Base-by-base conservation (phyloP, 352 stramenopile genomes). In the Phytophthora sp. region DNA sequence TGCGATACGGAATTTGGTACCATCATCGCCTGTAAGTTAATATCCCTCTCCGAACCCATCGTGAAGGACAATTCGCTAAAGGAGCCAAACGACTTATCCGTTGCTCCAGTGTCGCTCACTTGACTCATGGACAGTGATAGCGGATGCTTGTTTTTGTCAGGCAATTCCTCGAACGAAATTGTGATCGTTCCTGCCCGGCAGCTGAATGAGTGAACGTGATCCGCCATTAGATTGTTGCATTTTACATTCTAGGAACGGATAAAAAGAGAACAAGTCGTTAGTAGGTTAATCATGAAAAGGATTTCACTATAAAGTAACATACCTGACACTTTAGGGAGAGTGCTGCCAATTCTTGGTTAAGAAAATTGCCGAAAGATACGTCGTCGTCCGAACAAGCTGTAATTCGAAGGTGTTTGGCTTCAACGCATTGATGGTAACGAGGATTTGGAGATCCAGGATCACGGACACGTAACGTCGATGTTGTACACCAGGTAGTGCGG, bases 161-260 rank as follows among this genome's bases (percentile, higher is more conserved):
- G 84, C 6, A 96, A 66, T 41, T 94, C 80, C 69, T 96, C 88
- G 57, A 90, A 93, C 16, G 86, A 94, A 13, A 96, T 88, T 4
- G 73, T 90, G 12, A 96, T 82, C 0, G 79, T 94, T 15, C 88
- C 86, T 0, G 70, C 75, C 3, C 77, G 72, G 51, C 81, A 93
- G 50, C 76, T 95, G 52, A 93, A 96, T 21, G 84, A 88, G 47
- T 94, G 83, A 4, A 93, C 76, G 65, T 96, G 88, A 60, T 94
- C 80, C 5, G 79, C 86, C 86, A 96, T 93, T 41, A 87, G 75
- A 60, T 77, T 84, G 46, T 80, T 90, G 50, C 88, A 96, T 36
- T 92, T 94, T 20, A 76, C 56, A 61, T 86, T 94, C 88, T 96
- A 58, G 7, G 26, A 58, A 21, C 58, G 2, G 13, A 50, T 38